Evolutionary conservation across 768 basidiomycete species (phyloP).

Genomic region (Boletales sp.): DNA sequence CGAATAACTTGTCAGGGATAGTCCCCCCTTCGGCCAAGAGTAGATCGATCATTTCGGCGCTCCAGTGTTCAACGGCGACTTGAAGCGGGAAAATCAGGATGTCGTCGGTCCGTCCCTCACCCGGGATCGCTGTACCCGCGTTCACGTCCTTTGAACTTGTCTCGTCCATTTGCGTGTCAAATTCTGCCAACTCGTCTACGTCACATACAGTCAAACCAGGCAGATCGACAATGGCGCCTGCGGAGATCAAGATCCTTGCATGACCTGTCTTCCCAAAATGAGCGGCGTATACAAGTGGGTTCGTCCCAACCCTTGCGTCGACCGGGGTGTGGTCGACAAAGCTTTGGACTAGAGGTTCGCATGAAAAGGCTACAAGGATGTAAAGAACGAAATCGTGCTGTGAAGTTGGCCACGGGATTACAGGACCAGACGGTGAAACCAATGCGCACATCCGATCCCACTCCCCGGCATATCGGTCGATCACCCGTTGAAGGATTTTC

Average conservation of each 20-base stretch:
- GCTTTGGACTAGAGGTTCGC: not conserved
- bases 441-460: not conserved
- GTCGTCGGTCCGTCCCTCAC: too few species aligned
- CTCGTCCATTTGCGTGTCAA: not conserved
- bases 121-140: not conserved
- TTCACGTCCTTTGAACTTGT: not conserved
- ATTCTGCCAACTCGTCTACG: not conserved
- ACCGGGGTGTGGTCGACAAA: not conserved
- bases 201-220: not conserved
- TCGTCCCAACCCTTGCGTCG: not conserved
- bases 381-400: conserved; percentile 3
- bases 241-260: not conserved
- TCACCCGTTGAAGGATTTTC: not conserved
- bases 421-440: not conserved
- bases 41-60: not conserved
- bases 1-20: not conserved
- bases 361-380: conserved; percentile 4
- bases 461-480: not conserved
- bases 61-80: conserved; percentile 5
- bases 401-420: conserved; percentile 1
- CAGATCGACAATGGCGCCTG: not conserved
- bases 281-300: conserved; percentile 5
- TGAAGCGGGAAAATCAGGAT: not conserved
- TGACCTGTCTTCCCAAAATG: not conserved
- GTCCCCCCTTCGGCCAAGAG: not conserved